Conservation (phyloP, 1,284 basidiomycete species). For the Sanghuangporus sanghuang region DNA sequence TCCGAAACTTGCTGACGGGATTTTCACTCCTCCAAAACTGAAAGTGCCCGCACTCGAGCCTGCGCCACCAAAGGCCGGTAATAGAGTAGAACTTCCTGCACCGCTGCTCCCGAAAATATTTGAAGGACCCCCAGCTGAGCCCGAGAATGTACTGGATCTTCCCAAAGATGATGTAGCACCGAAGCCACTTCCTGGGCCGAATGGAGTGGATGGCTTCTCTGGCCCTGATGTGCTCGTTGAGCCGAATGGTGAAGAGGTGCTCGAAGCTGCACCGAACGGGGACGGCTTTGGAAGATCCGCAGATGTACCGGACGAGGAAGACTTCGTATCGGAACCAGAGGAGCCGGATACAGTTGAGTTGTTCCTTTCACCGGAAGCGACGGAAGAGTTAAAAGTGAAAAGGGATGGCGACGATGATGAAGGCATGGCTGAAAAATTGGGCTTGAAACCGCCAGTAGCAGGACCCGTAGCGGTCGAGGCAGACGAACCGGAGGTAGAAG, state of each 20-base stretch:
- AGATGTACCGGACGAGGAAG: neutral
- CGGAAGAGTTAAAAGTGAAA: slow-evolving; percentile 23
- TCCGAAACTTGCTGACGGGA: slow-evolving; percentile 34
- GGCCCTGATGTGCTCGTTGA: slow-evolving; percentile 20
- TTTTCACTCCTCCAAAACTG: slow-evolving; percentile 2
- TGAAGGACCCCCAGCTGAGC: neutral
- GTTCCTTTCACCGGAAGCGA: slow-evolving; percentile 5
- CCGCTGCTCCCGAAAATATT: neutral
- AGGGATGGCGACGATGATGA: slow-evolving; percentile 11
- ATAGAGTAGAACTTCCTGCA: neutral
- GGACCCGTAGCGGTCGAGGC: neutral
- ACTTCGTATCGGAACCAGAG: slow-evolving; percentile 1
- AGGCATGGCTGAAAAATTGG: slow-evolving; percentile 12
- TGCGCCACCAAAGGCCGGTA: slow-evolving; percentile 4
- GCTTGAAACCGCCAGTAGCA: slow-evolving; percentile 12
- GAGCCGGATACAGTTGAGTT: neutral
- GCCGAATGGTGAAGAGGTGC: slow-evolving; percentile 11
- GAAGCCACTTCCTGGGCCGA: slow-evolving; percentile 10
- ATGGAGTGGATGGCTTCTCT: neutral
- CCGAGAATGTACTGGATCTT: neutral
- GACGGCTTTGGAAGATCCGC: slow-evolving; percentile 4
- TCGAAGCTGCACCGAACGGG: slow-evolving; percentile 10
- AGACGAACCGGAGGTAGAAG: neutral
- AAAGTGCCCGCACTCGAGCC: neutral
- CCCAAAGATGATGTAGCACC: neutral